Base-by-base conservation (phyloP, 2,329 filamentous ascomycete species). In the Cladophialophora exuberans region DNA sequence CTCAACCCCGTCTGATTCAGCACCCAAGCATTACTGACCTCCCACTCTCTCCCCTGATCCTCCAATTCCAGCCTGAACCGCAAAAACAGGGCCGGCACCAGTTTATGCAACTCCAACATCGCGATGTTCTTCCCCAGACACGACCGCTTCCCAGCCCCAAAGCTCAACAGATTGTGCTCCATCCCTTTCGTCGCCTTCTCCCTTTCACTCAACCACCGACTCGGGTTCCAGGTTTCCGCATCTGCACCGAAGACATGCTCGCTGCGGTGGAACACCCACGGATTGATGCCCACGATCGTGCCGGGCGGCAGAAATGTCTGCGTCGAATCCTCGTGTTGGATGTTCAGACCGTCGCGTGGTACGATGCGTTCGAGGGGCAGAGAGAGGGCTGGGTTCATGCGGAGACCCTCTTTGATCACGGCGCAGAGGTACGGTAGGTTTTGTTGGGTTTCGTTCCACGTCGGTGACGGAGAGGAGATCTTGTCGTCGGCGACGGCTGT, bases 401-500 rank as follows among this genome's bases (percentile, higher is more conserved):
- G 64, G 60, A 73, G 64, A 0, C 69, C 67, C 48, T 74, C 72
- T 53, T 72, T 73, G 45, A 75, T 56, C 18, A 69, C 62, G 28
- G 69, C 70, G 10, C 62, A 62, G 10, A 69, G 66, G 39, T 69
- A 70, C 1, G 70, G 67, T 3, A 69, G 66, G 35, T 66, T 63
- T 6, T 64, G 11, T 56, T 67, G 44, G 2, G 69, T 60, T 30
- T 70, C 68, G 20, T 35, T 48, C 61, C 62, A 70, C 20, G 59
- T 64, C 11, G 68, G 65, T 43, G 56, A 67, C 1, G 69, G 66
- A 11, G 35, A 38, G 4, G 67, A 61, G 2, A 70, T 49, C n/a
- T 63, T 47, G 13, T 64, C 56, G 26, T 63, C 56, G 2, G 38
- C 15, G 4, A 52, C 44, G n/a, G 66, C 69, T 1, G 45, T 28